These are phyloP conservation scores for Carex myosuroides DNA, from an alignment of 176 grass and related monocot species.

Conservation along the genomic window DNA sequence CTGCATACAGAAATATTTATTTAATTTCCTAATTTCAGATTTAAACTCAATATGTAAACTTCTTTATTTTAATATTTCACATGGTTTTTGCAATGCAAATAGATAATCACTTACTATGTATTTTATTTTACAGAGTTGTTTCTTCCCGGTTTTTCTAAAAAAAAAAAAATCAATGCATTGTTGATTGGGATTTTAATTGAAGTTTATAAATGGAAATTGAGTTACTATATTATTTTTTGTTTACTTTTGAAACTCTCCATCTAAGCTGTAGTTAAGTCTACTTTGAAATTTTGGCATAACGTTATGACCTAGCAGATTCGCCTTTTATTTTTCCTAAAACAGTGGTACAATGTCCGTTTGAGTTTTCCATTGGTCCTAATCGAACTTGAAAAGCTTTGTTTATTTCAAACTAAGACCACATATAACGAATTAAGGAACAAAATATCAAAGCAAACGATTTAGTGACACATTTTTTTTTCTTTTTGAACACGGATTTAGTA, in stretches of 20 bases:
- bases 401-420: not conserved
- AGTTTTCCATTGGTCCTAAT: not conserved
- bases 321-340: not conserved
- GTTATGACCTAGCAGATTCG: not conserved
- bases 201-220: not conserved
- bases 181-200: not conserved
- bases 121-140: not conserved
- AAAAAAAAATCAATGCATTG: not conserved
- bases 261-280: not conserved
- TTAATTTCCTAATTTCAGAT: not conserved
- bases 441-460: not conserved
- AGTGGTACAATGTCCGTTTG: not conserved
- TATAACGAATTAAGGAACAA: not conserved
- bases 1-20: constrained; percentile 31
- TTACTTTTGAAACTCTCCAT: not conserved
- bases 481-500: not conserved
- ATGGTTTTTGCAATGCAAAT: not conserved
- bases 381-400: not conserved
- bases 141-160: not conserved
- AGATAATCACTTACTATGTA: not conserved
- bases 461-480: not conserved
- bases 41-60: not conserved
- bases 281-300: not conserved
- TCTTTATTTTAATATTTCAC: not conserved
- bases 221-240: not conserved